These are phyloP conservation scores for Lepidium sativum DNA, from an alignment of 345 rosid genomes.

Conservation along the genomic window DNA sequence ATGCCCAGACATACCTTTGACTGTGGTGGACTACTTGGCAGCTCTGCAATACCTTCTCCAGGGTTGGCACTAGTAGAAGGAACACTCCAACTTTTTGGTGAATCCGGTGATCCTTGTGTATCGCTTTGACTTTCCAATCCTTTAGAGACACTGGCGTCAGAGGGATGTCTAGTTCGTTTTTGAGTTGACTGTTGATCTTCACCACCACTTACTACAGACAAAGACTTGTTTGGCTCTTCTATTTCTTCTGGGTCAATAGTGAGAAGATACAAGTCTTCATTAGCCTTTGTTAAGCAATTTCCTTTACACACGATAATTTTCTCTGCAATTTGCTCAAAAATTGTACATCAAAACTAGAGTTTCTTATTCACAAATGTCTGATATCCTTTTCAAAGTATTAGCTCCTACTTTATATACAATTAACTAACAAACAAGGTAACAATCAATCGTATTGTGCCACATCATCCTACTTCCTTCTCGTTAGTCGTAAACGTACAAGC, in stretches of 20 bases:
- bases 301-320: too few species aligned
- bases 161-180: conserved; percentile 36
- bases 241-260: conserved; percentile 31
- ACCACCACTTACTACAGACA: conserved; percentile 18
- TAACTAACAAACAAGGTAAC: too few species aligned
- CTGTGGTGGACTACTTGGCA: conserved; percentile 24
- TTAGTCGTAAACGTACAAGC: too few species aligned
- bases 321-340: too few species aligned
- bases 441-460: too few species aligned
- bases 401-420: too few species aligned
- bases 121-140: conserved; percentile 11
- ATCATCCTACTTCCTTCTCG: too few species aligned
- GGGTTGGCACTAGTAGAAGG: conserved; percentile 31
- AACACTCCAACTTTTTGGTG: conserved; percentile 29
- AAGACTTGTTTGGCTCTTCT: conserved; percentile 24
- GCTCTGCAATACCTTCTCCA: conserved; percentile 26
- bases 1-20: conserved; percentile 40
- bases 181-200: conserved; percentile 27
- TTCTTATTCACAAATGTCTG: too few species aligned
- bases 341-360: too few species aligned
- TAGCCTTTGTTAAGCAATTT: conserved; percentile 49
- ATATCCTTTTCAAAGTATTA: too few species aligned
- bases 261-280: conserved; percentile 51
- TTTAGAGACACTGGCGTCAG: conserved; percentile 15
- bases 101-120: conserved; percentile 18